Evolutionary conservation across 257 asterid species (phyloP).

Genomic region (Solanum clarkiae): DNA sequence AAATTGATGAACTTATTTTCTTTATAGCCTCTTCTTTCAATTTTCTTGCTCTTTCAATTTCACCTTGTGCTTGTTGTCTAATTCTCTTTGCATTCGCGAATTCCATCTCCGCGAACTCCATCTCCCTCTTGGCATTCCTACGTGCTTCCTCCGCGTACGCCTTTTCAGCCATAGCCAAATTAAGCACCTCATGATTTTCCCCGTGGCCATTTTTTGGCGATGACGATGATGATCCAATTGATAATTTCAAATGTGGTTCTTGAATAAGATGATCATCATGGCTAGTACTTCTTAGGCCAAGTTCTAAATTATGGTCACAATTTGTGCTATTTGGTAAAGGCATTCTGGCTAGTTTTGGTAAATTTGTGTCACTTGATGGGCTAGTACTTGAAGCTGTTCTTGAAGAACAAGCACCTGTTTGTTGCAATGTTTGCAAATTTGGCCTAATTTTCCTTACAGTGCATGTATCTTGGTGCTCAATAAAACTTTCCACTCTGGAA

Average conservation of each 20-base stretch:
- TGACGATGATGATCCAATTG: slow-evolving; percentile 12
- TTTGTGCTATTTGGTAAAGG: neutral
- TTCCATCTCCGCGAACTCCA: slow-evolving; percentile 54
- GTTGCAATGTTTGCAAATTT: slow-evolving; percentile 23
- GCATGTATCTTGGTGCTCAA: slow-evolving; percentile 76
- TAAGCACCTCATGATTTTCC: slow-evolving; percentile 23
- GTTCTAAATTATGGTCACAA: slow-evolving; percentile 30
- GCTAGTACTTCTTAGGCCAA: slow-evolving; percentile 20
- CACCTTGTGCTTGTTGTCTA: slow-evolving; percentile 46
- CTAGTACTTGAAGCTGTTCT: slow-evolving; percentile 46
- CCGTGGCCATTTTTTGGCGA: slow-evolving; percentile 6
- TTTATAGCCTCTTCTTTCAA: slow-evolving; percentile 36
- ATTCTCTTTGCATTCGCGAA: slow-evolving; percentile 51
- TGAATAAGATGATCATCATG: neutral
- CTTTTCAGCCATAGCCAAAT: slow-evolving; percentile 52
- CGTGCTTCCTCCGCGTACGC: slow-evolving; percentile 63
- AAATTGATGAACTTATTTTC: slow-evolving; percentile 31
- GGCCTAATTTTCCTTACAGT: slow-evolving; percentile 32
- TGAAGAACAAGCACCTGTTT: slow-evolving; percentile 20
- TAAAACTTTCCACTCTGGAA: slow-evolving; percentile 68
- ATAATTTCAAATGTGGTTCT: slow-evolving; percentile 11
- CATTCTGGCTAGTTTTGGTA: neutral
- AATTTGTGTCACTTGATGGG: slow-evolving; percentile 28
- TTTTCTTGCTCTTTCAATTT: slow-evolving; percentile 41
- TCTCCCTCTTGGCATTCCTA: slow-evolving; percentile 38